These are phyloP conservation scores for Epithemia pelagica DNA, from an alignment of 108 stramenopile genomes.

Conservation along the genomic window DNA sequence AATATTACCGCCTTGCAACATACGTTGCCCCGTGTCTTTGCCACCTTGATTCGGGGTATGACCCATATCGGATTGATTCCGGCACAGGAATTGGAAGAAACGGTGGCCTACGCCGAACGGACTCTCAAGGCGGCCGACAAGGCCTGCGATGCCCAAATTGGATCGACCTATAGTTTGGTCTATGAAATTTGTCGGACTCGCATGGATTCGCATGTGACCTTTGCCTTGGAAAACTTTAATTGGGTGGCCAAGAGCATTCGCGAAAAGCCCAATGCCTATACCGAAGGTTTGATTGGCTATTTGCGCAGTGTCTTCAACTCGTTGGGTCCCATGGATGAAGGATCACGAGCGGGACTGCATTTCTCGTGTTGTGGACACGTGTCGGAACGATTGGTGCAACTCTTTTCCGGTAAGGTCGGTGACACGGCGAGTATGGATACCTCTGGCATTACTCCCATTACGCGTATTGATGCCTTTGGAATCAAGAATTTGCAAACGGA, in stretches of 20 bases:
- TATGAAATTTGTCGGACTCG: conserved; percentile 85
- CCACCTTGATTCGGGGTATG: conserved; percentile 82
- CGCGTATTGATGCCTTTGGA: conserved; percentile 82
- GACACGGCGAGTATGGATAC: conserved; percentile 31
- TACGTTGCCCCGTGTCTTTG: conserved; percentile 75
- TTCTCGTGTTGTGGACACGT: conserved; percentile 91
- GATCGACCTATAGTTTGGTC: conserved; percentile 76
- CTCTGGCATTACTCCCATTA: conserved; percentile 59
- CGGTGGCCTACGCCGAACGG: conserved; percentile 76
- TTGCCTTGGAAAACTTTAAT: conserved; percentile 74
- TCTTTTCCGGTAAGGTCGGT: conserved; percentile 48
- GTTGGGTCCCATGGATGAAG: conserved; percentile 87
- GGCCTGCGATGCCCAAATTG: conserved; percentile 83
- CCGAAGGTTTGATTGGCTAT: conserved; percentile 77
- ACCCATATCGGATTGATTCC: conserved; percentile 81
- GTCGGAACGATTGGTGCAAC: conserved; percentile 71
- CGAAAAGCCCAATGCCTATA: conserved; percentile 81
- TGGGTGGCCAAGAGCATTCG: conserved; percentile 74
- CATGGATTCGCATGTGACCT: conserved; percentile 80
- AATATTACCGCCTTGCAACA: conserved; percentile 80
- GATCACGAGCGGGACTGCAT: conserved; percentile 79
- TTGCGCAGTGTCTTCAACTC: conserved; percentile 69
- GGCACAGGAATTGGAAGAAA: conserved; percentile 75
- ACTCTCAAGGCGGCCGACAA: conserved; percentile 79
- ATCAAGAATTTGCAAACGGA: conserved; percentile 73